Evolutionary conservation across 805 yeast species (phyloP).

Genomic region (Candida rishiriensis): DNA sequence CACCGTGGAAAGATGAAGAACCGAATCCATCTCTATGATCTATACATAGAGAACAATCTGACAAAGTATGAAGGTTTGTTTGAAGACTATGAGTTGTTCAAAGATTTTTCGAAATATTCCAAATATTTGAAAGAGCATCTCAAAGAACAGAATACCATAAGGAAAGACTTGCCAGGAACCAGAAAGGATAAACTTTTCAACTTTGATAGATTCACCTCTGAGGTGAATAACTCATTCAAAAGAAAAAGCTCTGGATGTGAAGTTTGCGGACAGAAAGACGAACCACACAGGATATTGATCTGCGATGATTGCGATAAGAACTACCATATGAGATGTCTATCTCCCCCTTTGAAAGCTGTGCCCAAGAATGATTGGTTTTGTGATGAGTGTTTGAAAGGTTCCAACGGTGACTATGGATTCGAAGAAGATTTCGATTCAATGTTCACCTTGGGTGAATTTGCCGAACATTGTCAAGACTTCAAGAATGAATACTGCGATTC

Average conservation of each 20-base stretch:
- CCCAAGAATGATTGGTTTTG: constrained; percentile 76
- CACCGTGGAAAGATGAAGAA: constrained; percentile 6
- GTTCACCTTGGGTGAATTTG: constrained; percentile 47
- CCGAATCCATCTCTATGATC: constrained; percentile 29
- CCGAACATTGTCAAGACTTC: constrained; percentile 48
- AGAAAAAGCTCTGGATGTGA: constrained; percentile 21
- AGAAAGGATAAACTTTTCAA: neutral
- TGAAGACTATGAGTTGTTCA: constrained; percentile 9
- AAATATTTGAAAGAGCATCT: constrained; percentile 12
- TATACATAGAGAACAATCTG: constrained; percentile 15
- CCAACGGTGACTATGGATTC: constrained; percentile 81
- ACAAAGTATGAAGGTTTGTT: constrained; percentile 5
- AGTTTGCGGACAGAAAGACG: constrained; percentile 42
- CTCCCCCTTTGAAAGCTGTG: constrained; percentile 45
- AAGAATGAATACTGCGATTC: constrained; percentile 38
- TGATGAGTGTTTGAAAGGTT: constrained; percentile 74
- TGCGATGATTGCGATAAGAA: constrained; percentile 75
- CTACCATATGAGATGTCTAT: constrained; percentile 66
- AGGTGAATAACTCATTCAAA: constrained; percentile 33
- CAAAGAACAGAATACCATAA: neutral
- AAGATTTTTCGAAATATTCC: constrained; percentile 16
- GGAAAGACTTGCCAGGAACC: no score
- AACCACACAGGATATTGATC: constrained; percentile 44
- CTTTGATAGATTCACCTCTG: constrained; percentile 16
- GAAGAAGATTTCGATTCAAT: constrained; percentile 59